Percentiles rank a stretch among this genome's conserved stretches.
Conservation (phyloP, 1,284 basidiomycete genomes). For the Cutaneotrichosporon sp. region DNA sequence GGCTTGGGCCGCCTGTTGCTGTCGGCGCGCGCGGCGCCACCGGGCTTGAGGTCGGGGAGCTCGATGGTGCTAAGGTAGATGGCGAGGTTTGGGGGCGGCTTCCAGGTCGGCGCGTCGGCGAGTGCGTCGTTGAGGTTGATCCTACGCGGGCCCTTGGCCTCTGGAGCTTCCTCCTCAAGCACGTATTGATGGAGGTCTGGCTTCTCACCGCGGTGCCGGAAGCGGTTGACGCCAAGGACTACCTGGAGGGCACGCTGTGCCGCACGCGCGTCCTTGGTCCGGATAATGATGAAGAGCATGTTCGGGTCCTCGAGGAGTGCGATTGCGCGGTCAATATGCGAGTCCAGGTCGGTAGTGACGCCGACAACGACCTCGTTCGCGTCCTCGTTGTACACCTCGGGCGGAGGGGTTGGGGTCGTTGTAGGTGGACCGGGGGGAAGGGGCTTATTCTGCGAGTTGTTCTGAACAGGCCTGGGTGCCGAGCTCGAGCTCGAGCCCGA, state of each 20-base stretch:
- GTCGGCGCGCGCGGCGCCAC: slow-evolving; percentile 8
- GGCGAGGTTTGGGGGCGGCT: slow-evolving; percentile 42
- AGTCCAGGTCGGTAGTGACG: slow-evolving; percentile 34
- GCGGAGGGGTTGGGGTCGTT: background rate
- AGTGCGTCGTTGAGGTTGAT: slow-evolving; percentile 47
- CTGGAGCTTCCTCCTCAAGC: slow-evolving; percentile 37
- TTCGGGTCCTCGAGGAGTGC: slow-evolving; percentile 38
- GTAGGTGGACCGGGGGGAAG: background rate
- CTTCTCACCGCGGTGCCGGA: slow-evolving; percentile 45
- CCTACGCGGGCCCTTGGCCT: slow-evolving; percentile 32
- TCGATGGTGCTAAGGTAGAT: slow-evolving; percentile 52
- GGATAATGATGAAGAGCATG: slow-evolving; percentile 47
- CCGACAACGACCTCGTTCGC: slow-evolving; percentile 51
- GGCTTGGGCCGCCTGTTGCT: background rate
- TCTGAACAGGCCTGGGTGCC: background rate
- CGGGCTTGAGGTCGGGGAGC: slow-evolving; percentile 44
- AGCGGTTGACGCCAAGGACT: slow-evolving; percentile 45
- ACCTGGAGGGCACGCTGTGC: slow-evolving; percentile 46
- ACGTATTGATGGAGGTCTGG: slow-evolving; percentile 50
- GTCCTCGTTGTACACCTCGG: slow-evolving; percentile 33
- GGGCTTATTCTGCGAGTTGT: background rate
- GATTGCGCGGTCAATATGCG: slow-evolving; percentile 39
- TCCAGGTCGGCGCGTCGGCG: slow-evolving; percentile 26
- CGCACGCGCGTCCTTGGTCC: slow-evolving; percentile 37
- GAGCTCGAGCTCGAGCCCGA: background rate